Conservation (phyloP, 2,329 filamentous ascomycete species). For the Pseudogymnoascus verrucosus region DNA sequence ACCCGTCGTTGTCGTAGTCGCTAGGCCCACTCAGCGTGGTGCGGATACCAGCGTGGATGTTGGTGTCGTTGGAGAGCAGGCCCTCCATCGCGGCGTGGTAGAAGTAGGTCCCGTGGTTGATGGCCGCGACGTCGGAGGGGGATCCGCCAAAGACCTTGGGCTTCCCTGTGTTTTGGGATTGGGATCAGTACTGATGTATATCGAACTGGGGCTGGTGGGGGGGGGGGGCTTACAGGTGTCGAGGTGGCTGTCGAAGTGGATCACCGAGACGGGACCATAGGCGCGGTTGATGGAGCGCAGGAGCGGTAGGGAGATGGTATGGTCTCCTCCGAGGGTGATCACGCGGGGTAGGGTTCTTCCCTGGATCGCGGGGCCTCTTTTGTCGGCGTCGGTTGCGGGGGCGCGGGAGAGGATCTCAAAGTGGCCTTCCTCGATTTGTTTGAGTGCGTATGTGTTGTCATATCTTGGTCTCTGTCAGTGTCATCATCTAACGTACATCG, state of each 20-base stretch:
- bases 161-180: slow-evolving; percentile 37
- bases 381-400: slow-evolving; percentile 60
- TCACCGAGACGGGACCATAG: slow-evolving; percentile 53
- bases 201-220: slow-evolving; percentile 29
- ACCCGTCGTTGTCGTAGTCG: slow-evolving; percentile 80
- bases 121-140: slow-evolving; percentile 63
- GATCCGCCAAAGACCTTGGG: slow-evolving; percentile 83
- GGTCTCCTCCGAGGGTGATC: slow-evolving; percentile 65
- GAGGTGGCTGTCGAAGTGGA: slow-evolving; percentile 56
- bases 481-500: neutral
- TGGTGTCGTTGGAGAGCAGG: slow-evolving; percentile 70
- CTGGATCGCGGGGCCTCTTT: slow-evolving; percentile 59
- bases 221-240: slow-evolving; percentile 44
- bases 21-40: slow-evolving; percentile 71
- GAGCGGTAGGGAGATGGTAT: slow-evolving; percentile 54
- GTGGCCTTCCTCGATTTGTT: slow-evolving; percentile 82
- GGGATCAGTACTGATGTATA: slow-evolving; percentile 25
- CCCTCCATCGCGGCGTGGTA: slow-evolving; percentile 75
- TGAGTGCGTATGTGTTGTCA: slow-evolving; percentile 72
- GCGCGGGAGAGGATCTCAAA: slow-evolving; percentile 63
- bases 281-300: slow-evolving; percentile 52
- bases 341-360: slow-evolving; percentile 71
- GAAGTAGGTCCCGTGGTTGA: slow-evolving; percentile 89
- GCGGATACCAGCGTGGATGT: slow-evolving; percentile 81
- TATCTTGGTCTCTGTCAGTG: slow-evolving; percentile 44